Evolutionary conservation across 345 rosid genomes (phyloP), one percentile per base, ranked within the genome.

Genomic region (Bruguiera gymnorhiza): DNA sequence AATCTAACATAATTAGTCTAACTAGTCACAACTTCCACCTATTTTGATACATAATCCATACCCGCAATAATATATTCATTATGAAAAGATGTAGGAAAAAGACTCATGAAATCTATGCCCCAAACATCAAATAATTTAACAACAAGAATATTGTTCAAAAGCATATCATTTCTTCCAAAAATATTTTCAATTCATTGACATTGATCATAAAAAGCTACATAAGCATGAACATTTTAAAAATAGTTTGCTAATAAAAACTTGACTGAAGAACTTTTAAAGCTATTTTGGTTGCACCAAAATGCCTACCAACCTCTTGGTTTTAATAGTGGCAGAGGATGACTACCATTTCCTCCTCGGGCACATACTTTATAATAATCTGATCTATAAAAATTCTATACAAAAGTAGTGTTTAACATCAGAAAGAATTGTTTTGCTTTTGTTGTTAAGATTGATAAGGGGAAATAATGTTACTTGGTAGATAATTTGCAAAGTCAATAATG

Each of bases 101-200:
- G 50, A 8, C 29, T 21, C 2, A 34, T 34, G 26, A 62, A 62
- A 34, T 36, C 29, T 6, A 62, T 32, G 27, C 50, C 27, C 51
- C n/a, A 39, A 32, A 62, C 15, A n/a, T 62, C 29, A 62, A 62
- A 62, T 20, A 62, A 39, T 62, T 62, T 51, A 39, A 62, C 51
- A 18, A 1, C 26, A 30, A 62, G 10, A 16, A 39, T 65, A 16
- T 30, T 16, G 1, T 24, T 23, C 15, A 21, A 5, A 21, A 58
- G 39, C 54, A 65, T 65, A 21, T 51, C 39, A 46, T 46, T 4
- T 6, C 8, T 48, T 29, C 8, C 27, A 7, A 23, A 23, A 3
- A 46, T 48, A 48, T 26, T 65, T 23, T 39, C 10, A 5, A 21
- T 24, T 21, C 37, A 2, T 30, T 65, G 39, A 19, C 24, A 65